Evolutionary conservation across 805 yeast genomes (phyloP).

Genomic region (Tetrapisispora phaffii): DNA sequence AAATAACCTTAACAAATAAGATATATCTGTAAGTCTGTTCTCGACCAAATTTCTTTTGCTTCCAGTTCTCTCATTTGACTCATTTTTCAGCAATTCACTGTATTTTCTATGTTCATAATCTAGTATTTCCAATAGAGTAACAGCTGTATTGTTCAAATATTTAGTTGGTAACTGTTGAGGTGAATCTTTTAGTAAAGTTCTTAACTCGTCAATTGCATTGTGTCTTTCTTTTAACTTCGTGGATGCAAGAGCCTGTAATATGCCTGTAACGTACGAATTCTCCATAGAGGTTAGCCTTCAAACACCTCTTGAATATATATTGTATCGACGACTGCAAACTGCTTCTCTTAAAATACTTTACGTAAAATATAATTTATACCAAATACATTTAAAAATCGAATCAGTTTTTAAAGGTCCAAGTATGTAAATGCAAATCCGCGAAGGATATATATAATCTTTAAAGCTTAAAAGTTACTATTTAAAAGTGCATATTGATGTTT

Average conservation of each 20-base stretch:
- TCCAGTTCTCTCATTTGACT: constrained; percentile 15
- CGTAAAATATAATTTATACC: too few species aligned
- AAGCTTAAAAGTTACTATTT: too few species aligned
- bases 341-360: too few species aligned
- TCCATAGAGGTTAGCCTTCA: neutral
- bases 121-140: constrained; percentile 24
- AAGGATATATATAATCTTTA: too few species aligned
- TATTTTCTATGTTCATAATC: constrained; percentile 31
- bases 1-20: constrained; percentile 23
- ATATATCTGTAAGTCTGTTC: constrained; percentile 15
- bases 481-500: too few species aligned
- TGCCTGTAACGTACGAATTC: constrained; percentile 4
- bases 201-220: constrained; percentile 38
- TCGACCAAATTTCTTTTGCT: constrained; percentile 28
- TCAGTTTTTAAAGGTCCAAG: too few species aligned
- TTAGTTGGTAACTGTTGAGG: constrained; percentile 18
- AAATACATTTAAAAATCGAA: too few species aligned
- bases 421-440: too few species aligned
- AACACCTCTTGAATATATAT: neutral
- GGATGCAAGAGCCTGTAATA: constrained; percentile 33
- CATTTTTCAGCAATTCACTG: constrained; percentile 5
- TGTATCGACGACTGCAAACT: too few species aligned
- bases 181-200: constrained; percentile 20
- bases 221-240: constrained; percentile 45
- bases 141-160: constrained; percentile 14